Conservation (phyloP, 1,284 basidiomycete genomes). For the Cutaneotrichosporon curvatum region DNA sequence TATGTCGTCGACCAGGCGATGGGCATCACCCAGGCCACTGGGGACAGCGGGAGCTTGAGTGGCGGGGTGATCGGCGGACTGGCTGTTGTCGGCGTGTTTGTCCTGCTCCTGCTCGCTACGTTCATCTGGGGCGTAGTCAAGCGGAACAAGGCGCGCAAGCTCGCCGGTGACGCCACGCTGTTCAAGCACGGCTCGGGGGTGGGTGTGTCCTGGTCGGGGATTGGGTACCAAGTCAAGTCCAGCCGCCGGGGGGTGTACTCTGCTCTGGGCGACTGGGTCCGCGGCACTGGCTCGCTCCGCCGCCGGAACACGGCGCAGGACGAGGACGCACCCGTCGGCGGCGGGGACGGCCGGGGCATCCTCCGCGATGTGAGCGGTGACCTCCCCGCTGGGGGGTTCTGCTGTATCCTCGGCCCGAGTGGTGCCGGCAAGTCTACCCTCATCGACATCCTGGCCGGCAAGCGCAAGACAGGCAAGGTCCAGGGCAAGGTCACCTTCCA, state of each 20-base stretch:
- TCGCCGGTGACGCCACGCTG: conserved; percentile 36
- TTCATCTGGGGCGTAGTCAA: conserved; percentile 57
- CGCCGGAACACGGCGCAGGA: background rate
- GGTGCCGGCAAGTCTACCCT: conserved; percentile 79
- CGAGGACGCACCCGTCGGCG: conserved; percentile 6
- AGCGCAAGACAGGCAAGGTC: conserved; percentile 57
- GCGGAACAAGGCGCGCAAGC: conserved; percentile 57
- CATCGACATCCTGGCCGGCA: conserved; percentile 75
- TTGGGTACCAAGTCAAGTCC: conserved; percentile 54
- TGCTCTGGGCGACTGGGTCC: conserved; percentile 19
- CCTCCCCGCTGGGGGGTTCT: conserved; percentile 68
- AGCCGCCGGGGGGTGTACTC: conserved; percentile 6
- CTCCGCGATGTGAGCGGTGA: conserved; percentile 63
- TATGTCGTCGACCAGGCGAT: conserved; percentile 58
- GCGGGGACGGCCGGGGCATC: conserved; percentile 57
- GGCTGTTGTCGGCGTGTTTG: conserved; percentile 64
- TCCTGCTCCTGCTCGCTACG: conserved; percentile 55
- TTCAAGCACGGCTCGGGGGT: conserved; percentile 48
- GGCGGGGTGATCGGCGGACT: conserved; percentile 80
- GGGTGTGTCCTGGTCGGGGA: conserved; percentile 60
- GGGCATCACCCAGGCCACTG: conserved; percentile 17
- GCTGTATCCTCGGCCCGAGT: conserved; percentile 79
- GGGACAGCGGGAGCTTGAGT: conserved; percentile 31
- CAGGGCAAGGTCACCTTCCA: conserved; percentile 52
- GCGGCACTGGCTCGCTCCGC: conserved; percentile 16